Conservation (phyloP, 2,329 filamentous ascomycete species). For the Aspergillus neoniger region DNA sequence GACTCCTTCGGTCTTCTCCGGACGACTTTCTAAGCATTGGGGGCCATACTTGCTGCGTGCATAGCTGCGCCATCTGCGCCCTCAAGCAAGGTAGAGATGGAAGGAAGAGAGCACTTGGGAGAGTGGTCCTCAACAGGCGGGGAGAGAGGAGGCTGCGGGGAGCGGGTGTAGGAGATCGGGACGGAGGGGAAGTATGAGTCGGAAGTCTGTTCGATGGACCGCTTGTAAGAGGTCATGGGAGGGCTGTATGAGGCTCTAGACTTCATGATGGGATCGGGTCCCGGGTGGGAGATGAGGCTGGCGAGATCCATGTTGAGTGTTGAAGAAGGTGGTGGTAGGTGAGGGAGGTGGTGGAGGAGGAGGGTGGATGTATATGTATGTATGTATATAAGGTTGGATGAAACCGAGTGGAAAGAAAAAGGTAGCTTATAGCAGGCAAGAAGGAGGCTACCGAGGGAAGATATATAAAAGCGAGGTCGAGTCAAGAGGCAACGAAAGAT, state of each 20-base stretch:
- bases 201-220: constrained; percentile 18
- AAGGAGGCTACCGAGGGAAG: constrained; percentile 15
- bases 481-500: constrained; percentile 3
- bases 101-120: constrained; percentile 81
- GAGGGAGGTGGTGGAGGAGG: background rate
- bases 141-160: constrained; percentile 39
- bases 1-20: background rate
- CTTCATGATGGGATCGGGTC: constrained; percentile 19
- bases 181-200: constrained; percentile 27
- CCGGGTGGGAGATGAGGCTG: constrained; percentile 34
- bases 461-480: constrained; percentile 19
- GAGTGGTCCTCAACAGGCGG: constrained; percentile 54
- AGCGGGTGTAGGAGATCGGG: constrained; percentile 31
- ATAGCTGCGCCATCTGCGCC: constrained; percentile 71
- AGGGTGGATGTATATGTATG: background rate
- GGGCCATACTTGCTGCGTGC: constrained; percentile 35
- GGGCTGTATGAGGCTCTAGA: constrained; percentile 21
- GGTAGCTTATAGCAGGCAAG: background rate
- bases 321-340: background rate
- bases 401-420: constrained; percentile 2
- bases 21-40: background rate
- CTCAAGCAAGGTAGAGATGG: constrained; percentile 86
- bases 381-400: no score
- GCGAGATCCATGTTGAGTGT: constrained; percentile 38
- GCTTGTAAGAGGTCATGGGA: constrained; percentile 25